Evolutionary conservation across 208 protist species (phyloP).

Genomic region (Trypanosoma congolense): DNA sequence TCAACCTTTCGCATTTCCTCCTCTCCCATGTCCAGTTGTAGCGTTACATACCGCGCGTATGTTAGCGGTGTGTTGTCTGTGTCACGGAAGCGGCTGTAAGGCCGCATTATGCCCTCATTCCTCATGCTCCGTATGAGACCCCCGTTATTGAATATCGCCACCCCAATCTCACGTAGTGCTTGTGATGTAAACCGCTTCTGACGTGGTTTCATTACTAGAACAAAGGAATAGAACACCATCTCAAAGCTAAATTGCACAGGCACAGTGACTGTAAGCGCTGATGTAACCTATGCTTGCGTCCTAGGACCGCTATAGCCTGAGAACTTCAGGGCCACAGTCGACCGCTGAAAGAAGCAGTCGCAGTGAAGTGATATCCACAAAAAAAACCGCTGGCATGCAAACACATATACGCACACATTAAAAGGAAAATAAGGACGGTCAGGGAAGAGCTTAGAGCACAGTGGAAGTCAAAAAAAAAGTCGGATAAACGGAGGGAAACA

Average conservation of each 20-base stretch:
- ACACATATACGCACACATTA: too few species aligned
- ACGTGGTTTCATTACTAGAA: constrained; percentile 81
- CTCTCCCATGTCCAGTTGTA: constrained; percentile 85
- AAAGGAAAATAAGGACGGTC: too few species aligned
- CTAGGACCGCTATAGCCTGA: too few species aligned
- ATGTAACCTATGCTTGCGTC: neutral
- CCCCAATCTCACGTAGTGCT: constrained; percentile 74
- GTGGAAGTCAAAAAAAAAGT: too few species aligned
- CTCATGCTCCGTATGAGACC: constrained; percentile 75
- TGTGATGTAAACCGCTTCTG: constrained; percentile 66
- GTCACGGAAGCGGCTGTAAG: constrained; percentile 80
- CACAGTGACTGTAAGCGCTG: neutral
- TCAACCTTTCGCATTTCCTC: constrained; percentile 74
- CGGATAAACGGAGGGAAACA: too few species aligned
- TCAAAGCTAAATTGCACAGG: neutral
- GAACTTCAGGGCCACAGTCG: too few species aligned
- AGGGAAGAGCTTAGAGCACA: too few species aligned
- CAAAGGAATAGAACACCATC: constrained; percentile 88
- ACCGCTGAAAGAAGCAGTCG: too few species aligned
- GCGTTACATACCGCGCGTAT: constrained; percentile 79
- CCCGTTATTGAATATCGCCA: constrained; percentile 65
- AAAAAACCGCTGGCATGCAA: too few species aligned
- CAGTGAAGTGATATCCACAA: too few species aligned
- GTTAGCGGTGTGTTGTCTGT: constrained; percentile 69
- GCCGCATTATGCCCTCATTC: constrained; percentile 88